Conservation (phyloP, 2,329 filamentous ascomycete genomes). For the Septoria petroselini region DNA sequence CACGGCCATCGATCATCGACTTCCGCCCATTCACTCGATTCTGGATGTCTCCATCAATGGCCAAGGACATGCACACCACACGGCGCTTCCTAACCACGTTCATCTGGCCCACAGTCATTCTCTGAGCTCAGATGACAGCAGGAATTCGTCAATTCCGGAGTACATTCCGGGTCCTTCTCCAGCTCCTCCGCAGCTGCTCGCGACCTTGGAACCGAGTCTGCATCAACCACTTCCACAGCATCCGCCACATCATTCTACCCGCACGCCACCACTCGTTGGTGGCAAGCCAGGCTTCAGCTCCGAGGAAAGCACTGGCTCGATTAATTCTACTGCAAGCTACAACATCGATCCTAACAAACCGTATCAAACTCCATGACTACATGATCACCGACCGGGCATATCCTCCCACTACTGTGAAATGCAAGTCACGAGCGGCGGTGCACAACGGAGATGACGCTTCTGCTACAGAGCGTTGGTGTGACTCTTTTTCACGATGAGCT, state of each 20-base stretch:
- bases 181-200: slow-evolving; percentile 3
- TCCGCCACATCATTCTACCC: slow-evolving; percentile 2
- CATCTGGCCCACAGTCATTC: slow-evolving; percentile 23
- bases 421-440: neutral
- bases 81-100: slow-evolving; percentile 7
- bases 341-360: slow-evolving; percentile 13
- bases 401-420: neutral
- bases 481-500: slow-evolving; percentile 1
- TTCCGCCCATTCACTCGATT: slow-evolving; percentile 27
- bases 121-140: slow-evolving; percentile 27
- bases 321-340: slow-evolving; percentile 20
- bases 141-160: slow-evolving; percentile 19
- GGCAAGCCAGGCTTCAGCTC: slow-evolving; percentile 20
- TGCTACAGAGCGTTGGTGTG: slow-evolving; percentile 2
- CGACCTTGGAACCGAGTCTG: slow-evolving; percentile 11
- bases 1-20: slow-evolving; percentile 22
- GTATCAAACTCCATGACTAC: slow-evolving; percentile 23
- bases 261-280: slow-evolving; percentile 4
- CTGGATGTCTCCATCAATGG: slow-evolving; percentile 18
- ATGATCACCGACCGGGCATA: neutral
- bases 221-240: slow-evolving; percentile 1
- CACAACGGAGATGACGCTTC: slow-evolving; percentile 5
- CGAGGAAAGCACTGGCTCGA: slow-evolving; percentile 24
- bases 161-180: neutral
- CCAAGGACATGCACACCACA: neutral